Base-by-base conservation (phyloP, 2,329 filamentous ascomycete species). In the Trichoderma asperellum region DNA sequence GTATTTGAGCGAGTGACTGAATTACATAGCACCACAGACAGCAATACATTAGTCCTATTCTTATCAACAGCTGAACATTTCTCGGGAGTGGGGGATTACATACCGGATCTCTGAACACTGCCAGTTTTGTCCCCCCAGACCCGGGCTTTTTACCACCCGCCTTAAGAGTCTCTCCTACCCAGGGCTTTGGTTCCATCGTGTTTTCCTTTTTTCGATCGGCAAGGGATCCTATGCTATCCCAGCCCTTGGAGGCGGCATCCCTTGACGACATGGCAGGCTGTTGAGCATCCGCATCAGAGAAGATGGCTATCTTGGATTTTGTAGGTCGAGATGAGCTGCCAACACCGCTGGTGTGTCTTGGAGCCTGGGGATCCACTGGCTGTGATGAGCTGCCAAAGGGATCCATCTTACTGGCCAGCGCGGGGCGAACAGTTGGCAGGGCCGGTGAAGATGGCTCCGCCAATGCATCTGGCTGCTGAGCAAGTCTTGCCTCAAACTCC, bases 71-170 rank as follows among this genome's bases (percentile, higher is more conserved):
- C 80, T 86, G 86, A 84, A 78, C 81, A 81, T 78, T 80, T 79
- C 78, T 74, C 76, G 74, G 72, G 74, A 73, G 72, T 73, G 74
- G 77, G 78, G 74, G 1, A 75, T 73, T 73, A 75, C 79, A 75
- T 91, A 99, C 96, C 92, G 92, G 85, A 85, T 99, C 96, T 85
- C 92, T 95, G 85, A 97, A 99, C 57, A 99, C 88, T 77, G 91
- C 85, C 89, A 99, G 91, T 85, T 97, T 98, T 66, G 90, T 86
- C 3, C 34, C 61, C 6, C 61, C 61, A 53, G 76, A 76, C 66
- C 86, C 88, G 55, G 85, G 88, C 82, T 93, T 92, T 83, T 93
- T 96, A 75, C 93, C 95, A 53, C 92, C 93, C 2, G 89, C 92
- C 80, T 95, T 93, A 74, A 99, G 81, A 52, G 92, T 97, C 83